phyloP scores from a whole-genome alignment of 148 eudicot species.

The Vaccinium corymbosum region DNA sequence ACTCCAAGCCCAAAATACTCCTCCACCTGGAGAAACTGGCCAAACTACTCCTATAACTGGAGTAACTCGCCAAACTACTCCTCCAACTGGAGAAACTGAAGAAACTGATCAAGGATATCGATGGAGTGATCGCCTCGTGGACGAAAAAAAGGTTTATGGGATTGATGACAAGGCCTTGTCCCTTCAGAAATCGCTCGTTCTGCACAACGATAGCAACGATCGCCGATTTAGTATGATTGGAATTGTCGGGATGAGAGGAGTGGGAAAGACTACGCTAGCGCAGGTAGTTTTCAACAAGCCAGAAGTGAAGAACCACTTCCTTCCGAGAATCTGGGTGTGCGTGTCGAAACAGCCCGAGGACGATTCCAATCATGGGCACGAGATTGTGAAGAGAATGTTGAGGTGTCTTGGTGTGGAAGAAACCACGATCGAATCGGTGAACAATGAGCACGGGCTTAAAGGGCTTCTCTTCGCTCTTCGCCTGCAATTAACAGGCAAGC shows the following conservation, averaged over 20 bases:
- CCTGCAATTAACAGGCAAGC: slow-evolving; percentile 22
- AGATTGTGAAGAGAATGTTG: slow-evolving; percentile 30
- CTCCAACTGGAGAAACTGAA: neutral
- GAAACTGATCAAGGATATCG: neutral
- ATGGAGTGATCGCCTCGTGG: neutral
- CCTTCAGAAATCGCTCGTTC: neutral
- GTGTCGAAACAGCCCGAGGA: slow-evolving; percentile 22
- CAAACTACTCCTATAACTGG: no score
- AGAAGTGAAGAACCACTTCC: slow-evolving; percentile 17
- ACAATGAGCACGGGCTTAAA: neutral
- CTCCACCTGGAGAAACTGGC: no score
- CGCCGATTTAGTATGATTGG: slow-evolving; percentile 8
- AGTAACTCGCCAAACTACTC: no score
- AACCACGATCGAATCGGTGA: neutral
- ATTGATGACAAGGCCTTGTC: neutral
- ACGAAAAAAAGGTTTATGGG: neutral
- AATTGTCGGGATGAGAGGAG: slow-evolving; percentile 29
- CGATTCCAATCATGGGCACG: slow-evolving; percentile 5
- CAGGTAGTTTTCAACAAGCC: slow-evolving; percentile 21
- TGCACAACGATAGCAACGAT: neutral
- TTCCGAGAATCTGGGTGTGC: slow-evolving; percentile 34
- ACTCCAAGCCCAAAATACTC: no score
- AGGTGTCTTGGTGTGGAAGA: slow-evolving; percentile 30
- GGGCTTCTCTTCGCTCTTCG: slow-evolving; percentile 29
- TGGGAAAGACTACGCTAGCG: slow-evolving; percentile 33